Evolutionary conservation across 129 eudicot genomes (phyloP), one percentile per base, ranked within the genome.

Genomic region (Flaveria robusta): DNA sequence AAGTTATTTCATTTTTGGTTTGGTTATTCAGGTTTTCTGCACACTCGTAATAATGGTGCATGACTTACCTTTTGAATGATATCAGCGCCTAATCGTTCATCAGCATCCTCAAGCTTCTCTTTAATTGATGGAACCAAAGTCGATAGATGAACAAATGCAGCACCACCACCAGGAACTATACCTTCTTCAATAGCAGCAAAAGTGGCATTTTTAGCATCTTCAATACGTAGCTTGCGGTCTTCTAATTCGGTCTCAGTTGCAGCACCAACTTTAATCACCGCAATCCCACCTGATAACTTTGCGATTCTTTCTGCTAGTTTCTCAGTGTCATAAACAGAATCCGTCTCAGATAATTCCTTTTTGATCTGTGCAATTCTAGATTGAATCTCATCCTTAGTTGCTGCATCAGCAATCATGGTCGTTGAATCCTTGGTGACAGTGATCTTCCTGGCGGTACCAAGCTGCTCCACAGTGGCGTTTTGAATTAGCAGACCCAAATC

Each of bases 101-200:
- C 96, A 0, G 93, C 85, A 77, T 93, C 98, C 20, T 88, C 93
- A 34, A 93, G 77, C 74, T 49, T 91, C 10, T 85, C 97, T 84
- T 91, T 93, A 45, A 93, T 88, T 7, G 92, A 84, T 58, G 98
- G 97, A 50, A 93, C 97, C 72, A 22, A 76, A 1, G 91, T 85
- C 0, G 98, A 93, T 6, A 93, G 87, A 77, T 93, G 98, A 27
- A 88, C 93, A 59, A 88, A 83, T 0, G 98, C 98, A 62, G 98
- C 98, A 69, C 98, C 98, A 72, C 98, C 98, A 51, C 98, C 98
- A 9, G 98, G 98, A 37, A 93, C 98, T 22, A 93, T 93, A 15
- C 98, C 98, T 80, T 93, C 98, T 76, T 93, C 98, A 19, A 93
- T 93, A 71, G 98, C 98, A 49, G 98, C 98, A 81, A 93, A 93